phyloP scores from a whole-genome alignment of 192 early-diverging fungal genomes.

The Umbelopsis ramanniana region DNA sequence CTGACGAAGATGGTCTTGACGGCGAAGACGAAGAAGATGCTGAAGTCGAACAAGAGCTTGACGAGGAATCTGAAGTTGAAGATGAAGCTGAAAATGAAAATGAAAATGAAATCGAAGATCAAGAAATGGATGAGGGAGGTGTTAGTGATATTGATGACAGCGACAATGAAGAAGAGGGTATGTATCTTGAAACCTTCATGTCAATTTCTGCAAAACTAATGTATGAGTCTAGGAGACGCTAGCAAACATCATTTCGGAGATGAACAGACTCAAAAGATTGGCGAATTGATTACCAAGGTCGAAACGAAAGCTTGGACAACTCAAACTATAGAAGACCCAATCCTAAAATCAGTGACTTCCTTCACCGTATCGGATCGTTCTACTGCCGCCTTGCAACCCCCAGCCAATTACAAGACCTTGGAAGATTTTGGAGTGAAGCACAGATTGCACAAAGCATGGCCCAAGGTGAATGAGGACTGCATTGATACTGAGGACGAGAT shows the following conservation, averaged over 20 bases:
- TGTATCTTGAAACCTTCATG: background rate
- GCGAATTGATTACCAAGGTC: slow-evolving; percentile 32
- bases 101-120: too few relatives aligned
- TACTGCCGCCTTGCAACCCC: background rate
- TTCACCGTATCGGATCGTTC: slow-evolving; percentile 8
- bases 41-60: slow-evolving; percentile 46
- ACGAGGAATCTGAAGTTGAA: slow-evolving; percentile 22
- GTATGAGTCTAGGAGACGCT: slow-evolving; percentile 7
- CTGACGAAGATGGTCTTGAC: slow-evolving; percentile 44
- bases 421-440: slow-evolving; percentile 35
- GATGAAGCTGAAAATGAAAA: slow-evolving; percentile 40
- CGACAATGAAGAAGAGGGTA: slow-evolving; percentile 8
- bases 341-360: slow-evolving; percentile 37
- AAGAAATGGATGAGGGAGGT: slow-evolving; percentile 25
- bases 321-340: slow-evolving; percentile 30
- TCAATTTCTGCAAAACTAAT: background rate
- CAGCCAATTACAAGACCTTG: slow-evolving; percentile 29
- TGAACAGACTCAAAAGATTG: slow-evolving; percentile 35
- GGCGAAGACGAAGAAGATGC: slow-evolving; percentile 39
- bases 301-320: slow-evolving; percentile 48
- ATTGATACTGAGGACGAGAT: slow-evolving; percentile 10
- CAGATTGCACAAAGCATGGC: slow-evolving; percentile 30
- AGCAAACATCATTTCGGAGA: slow-evolving; percentile 48
- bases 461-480: slow-evolving; percentile 23
- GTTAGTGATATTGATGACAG: slow-evolving; percentile 43